Percentiles rank a stretch among this genome's conserved stretches.
phyloP scores from a whole-genome alignment of 495 filamentous ascomycete genomes.

The Podospora pseudoanserina region DNA sequence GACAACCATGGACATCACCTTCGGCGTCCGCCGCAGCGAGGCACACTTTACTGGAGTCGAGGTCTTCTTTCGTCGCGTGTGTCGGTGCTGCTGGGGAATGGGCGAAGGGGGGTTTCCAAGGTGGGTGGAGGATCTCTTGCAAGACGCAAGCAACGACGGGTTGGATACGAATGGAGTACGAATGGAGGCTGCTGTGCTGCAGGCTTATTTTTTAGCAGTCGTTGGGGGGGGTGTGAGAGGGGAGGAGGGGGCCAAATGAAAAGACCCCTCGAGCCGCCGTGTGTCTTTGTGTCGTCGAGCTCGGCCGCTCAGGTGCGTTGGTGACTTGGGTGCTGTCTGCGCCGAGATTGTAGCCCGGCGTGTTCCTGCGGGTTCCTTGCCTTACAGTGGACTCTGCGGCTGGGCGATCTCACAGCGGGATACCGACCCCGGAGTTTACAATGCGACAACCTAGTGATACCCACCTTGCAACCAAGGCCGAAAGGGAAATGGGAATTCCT shows the following conservation, averaged over 20 bases:
- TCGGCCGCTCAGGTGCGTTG: slow-evolving; percentile 4
- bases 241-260: slow-evolving; percentile 25
- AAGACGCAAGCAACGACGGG: slow-evolving; percentile 1
- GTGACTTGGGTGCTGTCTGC: background rate
- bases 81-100: background rate
- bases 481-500: background rate
- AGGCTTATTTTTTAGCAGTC: slow-evolving; percentile 19
- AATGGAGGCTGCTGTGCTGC: slow-evolving; percentile 6
- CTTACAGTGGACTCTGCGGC: background rate
- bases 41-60: slow-evolving; percentile 3
- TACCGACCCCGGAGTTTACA: background rate
- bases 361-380: slow-evolving; percentile 4
- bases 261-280: slow-evolving; percentile 29
- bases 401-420: background rate
- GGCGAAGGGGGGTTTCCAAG: slow-evolving; percentile 3
- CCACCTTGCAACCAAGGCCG: background rate
- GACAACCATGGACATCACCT: slow-evolving; percentile 17
- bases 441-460: background rate
- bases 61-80: slow-evolving; percentile 1
- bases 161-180: slow-evolving; percentile 2
- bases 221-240: slow-evolving; percentile 6
- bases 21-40: slow-evolving; percentile 16
- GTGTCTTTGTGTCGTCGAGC: slow-evolving; percentile 19
- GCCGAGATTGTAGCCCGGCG: background rate
- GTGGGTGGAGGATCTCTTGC: background rate